Base-by-base conservation (phyloP, 768 basidiomycete genomes). In the Lanmaoa rubissima region DNA sequence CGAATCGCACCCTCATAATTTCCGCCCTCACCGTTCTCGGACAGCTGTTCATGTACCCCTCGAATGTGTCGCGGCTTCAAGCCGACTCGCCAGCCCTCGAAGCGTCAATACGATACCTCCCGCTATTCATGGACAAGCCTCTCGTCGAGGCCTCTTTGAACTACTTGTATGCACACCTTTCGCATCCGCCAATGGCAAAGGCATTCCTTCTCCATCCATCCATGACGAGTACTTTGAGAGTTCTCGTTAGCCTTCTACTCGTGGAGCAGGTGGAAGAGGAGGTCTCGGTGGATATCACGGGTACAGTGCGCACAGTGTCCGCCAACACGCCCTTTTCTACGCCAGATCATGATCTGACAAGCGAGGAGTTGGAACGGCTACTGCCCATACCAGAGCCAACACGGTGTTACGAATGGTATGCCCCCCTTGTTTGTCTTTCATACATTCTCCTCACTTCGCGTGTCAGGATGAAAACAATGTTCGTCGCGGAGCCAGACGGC, bases 391-490 rank as follows among this genome's bases (percentile, higher is more conserved):
- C 79, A 39, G 92, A 94, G 64, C 92, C 92, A 13, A 80, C 88
- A 58, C 79, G 92, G 12, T 93, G 89, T 67, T 89, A 84, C 63
- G 88, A 92, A 65, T 94, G 92, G 92, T 90, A 65, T 48, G 79
- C 65, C 44, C 4, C 58, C 35, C 21, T 52, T 31, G 34, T 51
- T 42, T 24, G 38, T 11, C 8, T 34, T 43, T 36, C 21, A 31
- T 44, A 16, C 44, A 17, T 48, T 67, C 5, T 40, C 5, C 31
- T 70, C 42, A 71, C 31, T n/a, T 46, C 7, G 31, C 46, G 7
- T 41, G 35, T 19, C 66, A 94, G 96, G 96, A 96, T 99, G 90
- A 86, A 84, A 66, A 73, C 79, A n/a, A 89, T 92, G 79, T 98
- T 95, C 64, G 79, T 88, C 16, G 77, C 86, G 17, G 86, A 87